Evolutionary conservation across 257 asterid species (phyloP), one percentile per base, ranked within the genome.

Genomic region (Handroanthus guayacan): DNA sequence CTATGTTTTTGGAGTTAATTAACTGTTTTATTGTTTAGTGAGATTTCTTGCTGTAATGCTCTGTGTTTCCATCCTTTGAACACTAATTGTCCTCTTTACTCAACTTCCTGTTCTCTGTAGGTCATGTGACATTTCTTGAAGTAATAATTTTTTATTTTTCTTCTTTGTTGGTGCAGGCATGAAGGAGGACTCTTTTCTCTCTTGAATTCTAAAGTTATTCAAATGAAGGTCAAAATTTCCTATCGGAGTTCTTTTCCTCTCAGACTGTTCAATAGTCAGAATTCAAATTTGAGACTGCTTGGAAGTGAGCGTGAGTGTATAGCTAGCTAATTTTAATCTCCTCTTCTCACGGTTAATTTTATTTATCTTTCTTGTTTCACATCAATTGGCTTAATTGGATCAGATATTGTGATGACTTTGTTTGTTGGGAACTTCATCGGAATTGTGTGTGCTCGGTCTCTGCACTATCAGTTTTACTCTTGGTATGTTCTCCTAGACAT

Each of bases 371-470:
- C 66, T 0, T 70, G 34, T 38, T 36, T 13, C 34, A 31, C 67
- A 37, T 39, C 61, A 38, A 57, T 50, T 81, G 50, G 25, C 9
- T 31, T 6, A 57, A 20, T 61, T 73, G 62, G 51, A 72, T 75
- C 96, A 92, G 97, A 94, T 89, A 92, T 90, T 47, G 85, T 78
- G 18, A 87, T 96, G 0, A 86, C 93, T 63, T 65, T 94, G 92
- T 92, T 94, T 81, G 93, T 86, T 52, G 98, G 98, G 79, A 94
- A 94, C 79, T 94, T 94, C 83, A 85, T 92, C 12, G 99, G 99
- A 78, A 87, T 92, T 69, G 80, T 92, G 48, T 92, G 90, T 89
- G 97, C 99, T 39, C 88, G 96, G 51, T 94, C 99, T 80, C 89
- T 94, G 82, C 99, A 92, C 71, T 94, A 92, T 85, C 99, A 92